A percentile compares a stretch with the other conserved stretches of the same genome.
These are phyloP conservation scores for Aspergillus taichungensis DNA, from an alignment of 495 filamentous ascomycete species.

Conservation along the genomic window DNA sequence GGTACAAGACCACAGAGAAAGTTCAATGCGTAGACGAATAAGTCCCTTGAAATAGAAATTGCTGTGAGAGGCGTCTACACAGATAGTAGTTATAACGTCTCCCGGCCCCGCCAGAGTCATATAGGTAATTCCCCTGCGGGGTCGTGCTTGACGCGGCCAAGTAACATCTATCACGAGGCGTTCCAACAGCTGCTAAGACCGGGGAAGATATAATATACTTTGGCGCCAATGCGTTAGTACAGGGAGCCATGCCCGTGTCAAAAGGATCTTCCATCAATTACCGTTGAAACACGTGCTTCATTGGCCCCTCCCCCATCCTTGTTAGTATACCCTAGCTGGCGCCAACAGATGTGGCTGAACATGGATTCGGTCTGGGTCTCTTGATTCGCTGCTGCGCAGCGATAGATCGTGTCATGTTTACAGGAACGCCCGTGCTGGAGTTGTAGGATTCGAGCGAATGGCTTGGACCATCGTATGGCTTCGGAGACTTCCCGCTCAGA, in stretches of 20 bases:
- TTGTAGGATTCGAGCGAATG: too few relatives aligned
- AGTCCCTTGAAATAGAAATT: too few relatives aligned
- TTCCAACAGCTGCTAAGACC: neutral
- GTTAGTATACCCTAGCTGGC: neutral
- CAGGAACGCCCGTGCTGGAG: too few relatives aligned
- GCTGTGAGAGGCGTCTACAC: conserved; percentile 10
- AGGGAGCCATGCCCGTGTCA: conserved; percentile 9
- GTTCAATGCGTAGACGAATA: neutral
- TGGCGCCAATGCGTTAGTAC: conserved; percentile 10
- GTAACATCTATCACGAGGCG: neutral
- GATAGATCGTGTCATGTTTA: neutral
- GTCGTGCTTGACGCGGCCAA: conserved; percentile 4
- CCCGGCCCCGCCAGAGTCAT: conserved; percentile 1
- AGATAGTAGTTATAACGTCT: conserved; percentile 13
- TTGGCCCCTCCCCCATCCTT: neutral
- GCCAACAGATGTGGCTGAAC: neutral
- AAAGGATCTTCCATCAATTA: conserved; percentile 32
- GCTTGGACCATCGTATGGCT: neutral
- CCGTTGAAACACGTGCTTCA: neutral
- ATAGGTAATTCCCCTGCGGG: conserved; percentile 18
- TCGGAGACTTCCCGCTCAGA: neutral
- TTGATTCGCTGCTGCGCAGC: neutral
- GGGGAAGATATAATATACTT: neutral
- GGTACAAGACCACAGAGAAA: neutral
- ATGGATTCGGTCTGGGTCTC: neutral